Base-by-base conservation (phyloP, 129 eudicot genomes). In the Oenanthe sinensis region DNA sequence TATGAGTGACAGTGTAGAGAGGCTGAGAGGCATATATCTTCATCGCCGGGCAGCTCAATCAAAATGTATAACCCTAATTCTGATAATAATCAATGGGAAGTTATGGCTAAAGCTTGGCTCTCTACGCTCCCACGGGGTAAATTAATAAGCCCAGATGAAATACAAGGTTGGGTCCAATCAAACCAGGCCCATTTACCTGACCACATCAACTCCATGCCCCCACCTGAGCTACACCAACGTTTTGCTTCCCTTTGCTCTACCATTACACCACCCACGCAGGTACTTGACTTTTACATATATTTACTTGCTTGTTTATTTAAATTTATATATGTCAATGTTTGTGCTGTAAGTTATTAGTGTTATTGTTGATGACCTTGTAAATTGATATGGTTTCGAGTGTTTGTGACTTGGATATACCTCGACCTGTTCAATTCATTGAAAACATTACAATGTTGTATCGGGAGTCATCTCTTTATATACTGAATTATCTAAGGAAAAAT, bases 81-180 rank as follows among this genome's bases (percentile, higher is more conserved):
- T 24, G 67, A 20, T 2, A 55, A 55, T 55, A 55, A 55, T 55
- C 28, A n/a, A 40, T 87, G 86, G 82, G 88, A 87, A 81, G 54
- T 82, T 26, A 75, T 78, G 75, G 91, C 87, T 45, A 81, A 86
- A 80, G 63, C 81, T 20, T 87, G 91, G 88, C 74, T 87, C 24
- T 87, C 87, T 3, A 78, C 91, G 43, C 75, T 87, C 7, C 91
- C 88, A 4, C 14, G 79, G 20, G 91, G 80, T n/a, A 78, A 78
- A 20, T 6, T 82, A 54, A 72, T 83, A 20, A 82, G 42, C 80
- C 81, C 79, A 26, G 70, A 79, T 78, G 88, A 87, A 19, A 79
- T 87, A 58, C 77, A 82, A 75, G 73, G 69, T 28, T 87, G 90
- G 91, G 78, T 85, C 75, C 81, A 82, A 36, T 85, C 87, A 22